These are phyloP conservation scores for Hypoxylon sp. DNA, from an alignment of 2,329 filamentous ascomycete species.

Conservation along the genomic window DNA sequence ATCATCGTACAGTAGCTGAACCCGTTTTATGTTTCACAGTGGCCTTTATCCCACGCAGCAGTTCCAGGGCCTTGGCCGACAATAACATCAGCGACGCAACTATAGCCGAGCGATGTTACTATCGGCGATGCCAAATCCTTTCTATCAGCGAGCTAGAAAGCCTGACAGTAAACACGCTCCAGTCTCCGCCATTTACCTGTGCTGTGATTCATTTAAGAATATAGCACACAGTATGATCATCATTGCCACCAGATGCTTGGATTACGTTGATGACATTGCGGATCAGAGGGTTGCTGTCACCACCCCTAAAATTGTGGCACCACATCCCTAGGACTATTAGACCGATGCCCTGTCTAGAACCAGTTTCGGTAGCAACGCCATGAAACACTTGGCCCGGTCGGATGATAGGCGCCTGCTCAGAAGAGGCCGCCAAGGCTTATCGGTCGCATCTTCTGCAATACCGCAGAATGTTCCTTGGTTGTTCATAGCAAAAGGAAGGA, in stretches of 20 bases:
- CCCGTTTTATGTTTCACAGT: conserved; percentile 27
- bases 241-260: conserved; percentile 60
- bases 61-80: conserved; percentile 30
- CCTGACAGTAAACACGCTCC: conserved; percentile 60
- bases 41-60: conserved; percentile 44
- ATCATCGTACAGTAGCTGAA: too few species aligned
- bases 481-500: too few species aligned
- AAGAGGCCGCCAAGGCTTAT: too few species aligned
- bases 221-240: conserved; percentile 57
- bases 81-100: conserved; percentile 52
- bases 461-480: too few species aligned
- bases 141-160: conserved; percentile 60
- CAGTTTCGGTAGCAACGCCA: too few species aligned
- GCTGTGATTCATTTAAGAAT: conserved; percentile 61
- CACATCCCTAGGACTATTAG: too few species aligned
- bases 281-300: too few species aligned
- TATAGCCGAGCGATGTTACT: conserved; percentile 60
- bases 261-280: conserved; percentile 63
- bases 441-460: too few species aligned
- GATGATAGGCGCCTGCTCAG: too few species aligned
- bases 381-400: too few species aligned
- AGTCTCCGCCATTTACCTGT: conserved; percentile 60
- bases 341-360: too few species aligned
- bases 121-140: conserved; percentile 59
- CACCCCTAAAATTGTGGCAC: too few species aligned